These are phyloP conservation scores for Diaporthe nobilis DNA, from an alignment of 2,329 filamentous ascomycete genomes.

Conservation along the genomic window DNA sequence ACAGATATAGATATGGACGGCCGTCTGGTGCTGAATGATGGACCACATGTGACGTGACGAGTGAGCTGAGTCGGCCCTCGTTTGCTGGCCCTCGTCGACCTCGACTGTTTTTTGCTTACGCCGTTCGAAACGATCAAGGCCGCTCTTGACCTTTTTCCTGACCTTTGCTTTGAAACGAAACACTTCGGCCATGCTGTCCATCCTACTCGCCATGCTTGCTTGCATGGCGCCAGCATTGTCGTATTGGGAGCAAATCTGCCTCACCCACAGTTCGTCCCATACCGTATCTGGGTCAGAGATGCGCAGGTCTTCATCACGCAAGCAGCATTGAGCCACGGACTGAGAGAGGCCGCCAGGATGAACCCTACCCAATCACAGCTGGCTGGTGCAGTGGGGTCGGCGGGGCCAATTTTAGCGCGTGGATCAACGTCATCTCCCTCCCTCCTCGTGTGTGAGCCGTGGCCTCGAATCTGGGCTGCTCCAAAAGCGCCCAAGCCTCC, in stretches of 20 bases:
- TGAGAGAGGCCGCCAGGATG: slow-evolving; percentile 6
- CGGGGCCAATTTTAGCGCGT: slow-evolving; percentile 32
- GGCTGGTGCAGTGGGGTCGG: neutral
- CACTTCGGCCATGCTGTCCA: neutral
- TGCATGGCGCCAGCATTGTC: neutral
- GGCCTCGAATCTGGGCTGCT: neutral
- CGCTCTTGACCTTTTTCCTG: neutral
- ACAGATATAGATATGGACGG: neutral
- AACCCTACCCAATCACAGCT: slow-evolving; percentile 22
- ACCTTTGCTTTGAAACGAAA: slow-evolving; percentile 24
- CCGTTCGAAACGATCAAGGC: slow-evolving; percentile 22
- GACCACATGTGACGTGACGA: neutral
- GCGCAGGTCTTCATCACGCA: neutral
- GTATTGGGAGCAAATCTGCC: neutral
- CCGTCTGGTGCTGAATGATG: neutral
- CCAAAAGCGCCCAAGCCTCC: neutral
- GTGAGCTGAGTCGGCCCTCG: neutral
- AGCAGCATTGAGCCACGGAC: neutral
- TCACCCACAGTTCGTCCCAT: neutral
- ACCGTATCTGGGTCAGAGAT: neutral
- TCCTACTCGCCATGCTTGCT: neutral
- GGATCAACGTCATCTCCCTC: slow-evolving; percentile 38
- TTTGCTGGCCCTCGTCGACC: neutral
- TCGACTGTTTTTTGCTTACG: neutral
- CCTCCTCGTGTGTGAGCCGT: neutral